Base-by-base conservation (phyloP, 305 asterid species). In the Lippia alba region DNA sequence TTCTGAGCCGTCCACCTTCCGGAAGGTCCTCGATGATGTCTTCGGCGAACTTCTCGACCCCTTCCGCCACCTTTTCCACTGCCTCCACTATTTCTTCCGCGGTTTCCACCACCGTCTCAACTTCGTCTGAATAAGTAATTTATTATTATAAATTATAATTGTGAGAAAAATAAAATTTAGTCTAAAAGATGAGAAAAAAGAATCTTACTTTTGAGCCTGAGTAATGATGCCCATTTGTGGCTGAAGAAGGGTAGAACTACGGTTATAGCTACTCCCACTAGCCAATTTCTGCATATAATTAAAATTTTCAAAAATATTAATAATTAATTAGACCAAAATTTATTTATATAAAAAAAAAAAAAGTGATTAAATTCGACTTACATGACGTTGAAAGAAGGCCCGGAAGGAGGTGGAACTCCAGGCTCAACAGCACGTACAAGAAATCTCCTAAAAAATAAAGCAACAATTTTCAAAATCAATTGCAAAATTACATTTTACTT, bases 11-110 rank as follows among this genome's bases (percentile, higher is more conserved):
- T 8, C 87, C 86, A 5, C 78, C 89, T 60, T 74, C 77, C 1
- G 94, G 92, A 39, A 90, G 84, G 17, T 81, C 89, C 14, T 81
- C 75, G 33, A 68, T 71, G 16, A 81, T 18, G 15, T 80, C 75
- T 50, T 87, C 88, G 45, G 94, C 96, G 60, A 76, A 75, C 41
- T 84, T 86, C 77, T 83, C 96, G 45, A 89, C 82, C 69, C 70
- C 82, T 54, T 80, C 92, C 73, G 96, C 84, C 79, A 72, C 82
- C 48, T 80, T 74, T 41, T 79, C 88, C 61, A 70, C 78, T 15
- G 74, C 79, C 65, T 66, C 82, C 15, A 45, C 82, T 33, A 82
- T 51, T 1, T 74, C 78, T 19, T 82, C 84, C 57, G 75, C 80
- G 4, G 64, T 63, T 76, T 81, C 70, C 67, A 85, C 88, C 51